Base-by-base conservation (phyloP, 176 grass and related monocot species). In the Oryza glumipatula region DNA sequence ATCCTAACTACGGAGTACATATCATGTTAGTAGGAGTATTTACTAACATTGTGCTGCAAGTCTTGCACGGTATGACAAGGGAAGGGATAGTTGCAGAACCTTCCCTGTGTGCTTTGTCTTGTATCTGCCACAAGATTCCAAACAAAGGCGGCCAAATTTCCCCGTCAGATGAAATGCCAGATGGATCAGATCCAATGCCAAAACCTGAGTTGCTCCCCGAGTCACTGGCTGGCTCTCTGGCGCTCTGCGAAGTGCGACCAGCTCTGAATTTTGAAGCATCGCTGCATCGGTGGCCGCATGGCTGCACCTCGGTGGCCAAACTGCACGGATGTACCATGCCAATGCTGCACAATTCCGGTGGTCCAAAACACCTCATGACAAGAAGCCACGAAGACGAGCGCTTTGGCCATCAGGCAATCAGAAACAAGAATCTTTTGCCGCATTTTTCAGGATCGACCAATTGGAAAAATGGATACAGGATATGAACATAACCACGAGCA, bases 251-350 rank as follows among this genome's bases (percentile, higher is more conserved):
- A 61, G 22, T 67, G 36, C 64, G 22, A 71, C 36, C 79, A 49
- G 11, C 45, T 73, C 75, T 58, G 81, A 74, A 74, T 54, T 74
- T 78, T 76, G 64, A 70, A 70, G 24, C 38, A 60, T 47, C 22
- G 11, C 15, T 81, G 48, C 26, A 60, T 36, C 22, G 4, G 32
- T 76, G 11, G 66, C 63, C 16, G 30, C 30, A 32, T 32, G 30
- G 30, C 30, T 32, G 30, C 30, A 32, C 30, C 30, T 36, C 22
- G 4, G 32, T 76, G 11, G 66, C 63, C 16, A 24, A 9, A 9
- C 3, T 79, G 67, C 2, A 64, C 24, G 16, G 49, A 15, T 72
- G 67, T 56, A 32, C 23, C 15, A 21, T 24, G 48, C 6, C 70
- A 22, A 46, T 35, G 1, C 32, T 68, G 36, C 65, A 30, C 70